Evolutionary conservation across 306 rosid genomes (phyloP).

Genomic region (Pterocarpus santalinus): DNA sequence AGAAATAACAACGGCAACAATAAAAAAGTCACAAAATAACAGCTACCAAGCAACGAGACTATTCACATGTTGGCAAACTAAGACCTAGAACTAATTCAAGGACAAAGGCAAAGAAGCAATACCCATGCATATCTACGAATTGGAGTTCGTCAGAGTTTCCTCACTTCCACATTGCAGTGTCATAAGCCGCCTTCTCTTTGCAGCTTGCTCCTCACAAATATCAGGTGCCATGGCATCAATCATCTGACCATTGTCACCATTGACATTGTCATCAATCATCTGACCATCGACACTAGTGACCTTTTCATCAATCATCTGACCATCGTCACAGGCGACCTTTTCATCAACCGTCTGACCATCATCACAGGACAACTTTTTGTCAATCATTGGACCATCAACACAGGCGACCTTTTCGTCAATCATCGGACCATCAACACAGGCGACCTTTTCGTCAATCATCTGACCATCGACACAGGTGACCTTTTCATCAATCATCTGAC

Average conservation of each 20-base stretch:
- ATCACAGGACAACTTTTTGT: not conserved
- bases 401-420: constrained; percentile 41
- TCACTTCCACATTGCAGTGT: constrained; percentile 33
- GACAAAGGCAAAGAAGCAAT: constrained; percentile 8
- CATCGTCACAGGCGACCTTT: not conserved
- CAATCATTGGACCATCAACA: constrained; percentile 41
- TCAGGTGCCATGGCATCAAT: constrained; percentile 45
- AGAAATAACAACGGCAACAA: not conserved
- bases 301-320: constrained; percentile 40
- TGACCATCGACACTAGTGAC: constrained; percentile 30
- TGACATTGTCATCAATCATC: constrained; percentile 36
- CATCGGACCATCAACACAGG: constrained; percentile 45
- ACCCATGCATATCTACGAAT: constrained; percentile 42
- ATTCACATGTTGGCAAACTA: constrained; percentile 44
- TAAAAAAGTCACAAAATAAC: not conserved
- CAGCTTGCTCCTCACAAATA: constrained; percentile 58
- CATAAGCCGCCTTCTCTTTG: constrained; percentile 61
- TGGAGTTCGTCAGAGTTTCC: constrained; percentile 32
- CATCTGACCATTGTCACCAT: constrained; percentile 43
- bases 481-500: constrained; percentile 42
- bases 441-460: constrained; percentile 33
- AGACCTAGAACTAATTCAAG: constrained; percentile 29
- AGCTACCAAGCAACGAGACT: constrained; percentile 13
- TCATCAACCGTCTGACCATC: constrained; percentile 47
- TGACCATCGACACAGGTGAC: constrained; percentile 33